phyloP scores from a whole-genome alignment of 2,329 filamentous ascomycete species.

The Alternaria infectoria region DNA sequence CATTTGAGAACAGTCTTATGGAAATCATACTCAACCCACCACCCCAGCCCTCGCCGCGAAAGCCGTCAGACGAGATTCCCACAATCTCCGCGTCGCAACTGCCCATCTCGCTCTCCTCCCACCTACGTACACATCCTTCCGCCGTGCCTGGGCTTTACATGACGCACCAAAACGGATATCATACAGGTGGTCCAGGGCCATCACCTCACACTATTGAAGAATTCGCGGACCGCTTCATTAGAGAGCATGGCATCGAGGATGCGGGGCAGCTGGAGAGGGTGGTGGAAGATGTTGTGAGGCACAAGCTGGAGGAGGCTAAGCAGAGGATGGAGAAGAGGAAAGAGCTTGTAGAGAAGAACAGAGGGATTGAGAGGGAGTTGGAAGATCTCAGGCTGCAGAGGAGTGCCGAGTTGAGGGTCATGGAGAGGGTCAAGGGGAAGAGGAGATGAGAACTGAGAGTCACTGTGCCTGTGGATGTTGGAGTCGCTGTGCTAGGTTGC shows the following conservation, averaged over 20 bases:
- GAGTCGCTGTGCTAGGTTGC: background rate
- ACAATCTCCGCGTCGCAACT: constrained; percentile 44
- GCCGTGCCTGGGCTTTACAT: constrained; percentile 53
- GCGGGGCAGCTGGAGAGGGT: constrained; percentile 44
- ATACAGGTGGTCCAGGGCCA: constrained; percentile 56
- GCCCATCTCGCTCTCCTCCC: constrained; percentile 52
- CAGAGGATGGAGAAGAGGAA: constrained; percentile 49
- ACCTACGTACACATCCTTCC: constrained; percentile 51
- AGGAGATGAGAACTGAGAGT: constrained; percentile 22
- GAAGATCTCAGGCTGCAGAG: constrained; percentile 53
- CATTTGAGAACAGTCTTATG: constrained; percentile 55
- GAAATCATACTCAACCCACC: constrained; percentile 46
- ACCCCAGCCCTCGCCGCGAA: constrained; percentile 28
- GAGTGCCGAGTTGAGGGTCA: constrained; percentile 53
- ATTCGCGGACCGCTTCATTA: constrained; percentile 51
- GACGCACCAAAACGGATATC: constrained; percentile 55
- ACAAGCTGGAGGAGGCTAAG: constrained; percentile 46
- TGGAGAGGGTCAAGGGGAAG: constrained; percentile 49
- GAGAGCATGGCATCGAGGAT: constrained; percentile 44
- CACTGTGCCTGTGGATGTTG: background rate
- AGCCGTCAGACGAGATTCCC: constrained; percentile 24
- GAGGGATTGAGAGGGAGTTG: constrained; percentile 52
- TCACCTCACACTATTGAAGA: constrained; percentile 39
- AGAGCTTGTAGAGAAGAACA: constrained; percentile 50
- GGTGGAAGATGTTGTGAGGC: constrained; percentile 40